Conservation (phyloP, 306 rosid genomes). For the Amphicarpaea edgeworthii region DNA sequence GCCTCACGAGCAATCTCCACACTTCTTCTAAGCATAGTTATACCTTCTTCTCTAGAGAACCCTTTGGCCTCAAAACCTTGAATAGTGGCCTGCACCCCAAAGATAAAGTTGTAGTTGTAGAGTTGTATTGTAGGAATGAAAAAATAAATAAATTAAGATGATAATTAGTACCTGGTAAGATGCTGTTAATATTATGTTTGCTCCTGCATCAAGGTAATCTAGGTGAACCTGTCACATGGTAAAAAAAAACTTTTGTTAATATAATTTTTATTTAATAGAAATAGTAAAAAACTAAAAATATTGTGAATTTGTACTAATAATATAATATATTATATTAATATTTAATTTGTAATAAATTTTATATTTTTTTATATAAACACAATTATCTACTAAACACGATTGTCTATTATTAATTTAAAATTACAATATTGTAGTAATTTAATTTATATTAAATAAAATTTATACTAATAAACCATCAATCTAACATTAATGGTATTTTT, state of each 20-base stretch:
- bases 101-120: not conserved
- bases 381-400: no score
- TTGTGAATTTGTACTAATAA: not conserved
- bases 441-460: not conserved
- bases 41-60: conserved; percentile 69
- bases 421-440: not conserved
- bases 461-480: not conserved
- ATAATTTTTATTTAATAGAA: not conserved
- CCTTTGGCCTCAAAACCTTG: conserved; percentile 95
- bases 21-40: conserved; percentile 71
- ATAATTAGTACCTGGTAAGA: conserved; percentile 91
- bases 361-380: no score
- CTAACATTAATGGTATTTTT: not conserved
- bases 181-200: conserved; percentile 79
- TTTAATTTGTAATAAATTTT: not conserved
- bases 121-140: not conserved
- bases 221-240: conserved; percentile 73
- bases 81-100: conserved; percentile 72
- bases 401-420: not conserved
- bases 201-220: conserved; percentile 94
- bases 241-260: not conserved
- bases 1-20: conserved; percentile 86
- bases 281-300: not conserved
- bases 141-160: not conserved
- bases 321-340: not conserved